Conservation (phyloP, 257 asterid species). For the Solanum peruvianum region DNA sequence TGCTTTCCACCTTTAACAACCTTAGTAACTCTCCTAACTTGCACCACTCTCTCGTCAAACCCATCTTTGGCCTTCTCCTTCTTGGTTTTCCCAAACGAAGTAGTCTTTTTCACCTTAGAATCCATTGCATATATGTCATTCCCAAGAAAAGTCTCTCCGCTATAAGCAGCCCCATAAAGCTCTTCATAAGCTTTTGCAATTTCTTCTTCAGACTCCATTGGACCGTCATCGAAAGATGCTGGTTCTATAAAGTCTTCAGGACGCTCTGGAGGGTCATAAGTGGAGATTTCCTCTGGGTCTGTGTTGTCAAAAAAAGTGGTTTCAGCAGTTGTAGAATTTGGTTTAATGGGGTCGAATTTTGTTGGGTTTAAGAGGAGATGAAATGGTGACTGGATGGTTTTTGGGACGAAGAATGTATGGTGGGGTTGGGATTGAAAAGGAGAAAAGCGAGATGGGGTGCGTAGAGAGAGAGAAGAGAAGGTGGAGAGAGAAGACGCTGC, state of each 20-base stretch:
- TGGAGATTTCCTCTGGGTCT: constrained; percentile 39
- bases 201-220: constrained; percentile 65
- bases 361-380: constrained; percentile 13
- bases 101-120: constrained; percentile 51
- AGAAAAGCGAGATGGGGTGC: constrained; percentile 1
- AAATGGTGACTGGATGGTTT: not conserved
- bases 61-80: constrained; percentile 76
- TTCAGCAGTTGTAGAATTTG: constrained; percentile 22
- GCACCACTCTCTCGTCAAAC: constrained; percentile 85
- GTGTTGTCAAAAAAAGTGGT: constrained; percentile 29
- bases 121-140: constrained; percentile 65
- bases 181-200: constrained; percentile 70
- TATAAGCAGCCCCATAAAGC: constrained; percentile 65
- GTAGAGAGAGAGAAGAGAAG: constrained; percentile 42
- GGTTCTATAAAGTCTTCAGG: constrained; percentile 58
- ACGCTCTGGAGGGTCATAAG: constrained; percentile 50
- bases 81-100: constrained; percentile 48
- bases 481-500: constrained; percentile 35
- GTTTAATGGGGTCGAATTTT: constrained; percentile 15
- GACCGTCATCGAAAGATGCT: constrained; percentile 69
- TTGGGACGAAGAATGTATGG: constrained; percentile 2
- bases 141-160: constrained; percentile 66
- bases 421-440: constrained; percentile 12
- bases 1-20: constrained; percentile 98
- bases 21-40: constrained; percentile 90